Base-by-base conservation (phyloP, 139 green algal species). In the Prasinococcaceae sp. region DNA sequence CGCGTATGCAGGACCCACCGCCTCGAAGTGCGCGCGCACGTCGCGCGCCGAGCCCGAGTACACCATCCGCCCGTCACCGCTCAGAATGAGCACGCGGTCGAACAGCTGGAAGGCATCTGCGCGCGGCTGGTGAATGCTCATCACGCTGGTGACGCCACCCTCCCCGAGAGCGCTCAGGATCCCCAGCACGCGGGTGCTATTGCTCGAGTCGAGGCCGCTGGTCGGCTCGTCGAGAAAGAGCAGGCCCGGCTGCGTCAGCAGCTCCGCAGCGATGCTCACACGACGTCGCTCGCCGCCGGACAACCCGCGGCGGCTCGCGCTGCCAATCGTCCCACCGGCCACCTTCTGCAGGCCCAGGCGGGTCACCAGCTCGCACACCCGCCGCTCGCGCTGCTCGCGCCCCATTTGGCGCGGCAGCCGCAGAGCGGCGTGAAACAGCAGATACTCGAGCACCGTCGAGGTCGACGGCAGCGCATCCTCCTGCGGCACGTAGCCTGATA, bases 111-210 rank as follows among this genome's bases (percentile, higher is more conserved):
- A 60, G 22, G 53, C 50, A 20, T 62, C 41, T 20, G 53, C 74
- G 55, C 68, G 81, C 39, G 88, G 88, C 75, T 96, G 88, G 66
- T 95, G 87, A 61, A 95, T 94, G 56, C 88, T 95, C 50, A 81
- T 81, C 6, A 92, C 52, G 37, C 93, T 77, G 16, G 79, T 72
- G 10, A 77, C 66, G n/a, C 86, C 85, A 3, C 77, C 81, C 26
- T 60, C 30, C 12, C 60, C 61, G 19, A 53, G 71, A 29, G 35
- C 22, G 19, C 63, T 47, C 46, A 72, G 24, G 28, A 36, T 65
- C 41, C 63, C 17, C 36, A 83, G 67, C 62, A 86, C 70, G 26
- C 72, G 58, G 6, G 75, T 59, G 1, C 77, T 75, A 52, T 77
- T 80, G 50, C 65, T 84, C 45, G 41, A 59, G 57, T 81, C 74